A percentile compares a stretch with the other conserved stretches of the same genome.
Evolutionary conservation across 148 eudicot genomes (phyloP).

Genomic region (Arctostaphylos glauca): DNA sequence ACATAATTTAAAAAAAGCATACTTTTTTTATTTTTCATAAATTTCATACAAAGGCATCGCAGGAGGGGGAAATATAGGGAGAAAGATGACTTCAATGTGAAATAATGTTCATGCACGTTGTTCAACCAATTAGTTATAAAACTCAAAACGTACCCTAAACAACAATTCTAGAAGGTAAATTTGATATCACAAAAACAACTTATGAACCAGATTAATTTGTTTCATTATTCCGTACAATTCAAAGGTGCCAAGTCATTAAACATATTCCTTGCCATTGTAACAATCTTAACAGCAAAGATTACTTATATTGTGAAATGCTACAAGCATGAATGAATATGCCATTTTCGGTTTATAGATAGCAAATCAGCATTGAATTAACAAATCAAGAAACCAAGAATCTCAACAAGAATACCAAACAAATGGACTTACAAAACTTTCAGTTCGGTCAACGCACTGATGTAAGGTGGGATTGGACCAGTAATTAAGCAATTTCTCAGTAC

Average conservation of each 20-base stretch:
- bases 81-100: not conserved
- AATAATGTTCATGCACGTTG: not conserved
- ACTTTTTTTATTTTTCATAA: too few species aligned
- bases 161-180: not conserved
- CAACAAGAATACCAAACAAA: not conserved
- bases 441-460: constrained; percentile 33
- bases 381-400: not conserved
- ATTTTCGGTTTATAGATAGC: not conserved
- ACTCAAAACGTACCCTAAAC: not conserved
- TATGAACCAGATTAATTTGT: not conserved
- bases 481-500: constrained; percentile 73
- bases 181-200: not conserved
- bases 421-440: constrained; percentile 45
- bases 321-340: not conserved
- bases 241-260: not conserved
- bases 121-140: not conserved
- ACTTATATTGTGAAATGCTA: not conserved
- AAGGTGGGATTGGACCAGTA: constrained; percentile 48
- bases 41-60: not conserved
- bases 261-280: not conserved
- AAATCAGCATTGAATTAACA: not conserved
- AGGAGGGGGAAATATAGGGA: not conserved
- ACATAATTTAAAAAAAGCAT: too few species aligned
- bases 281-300: not conserved
- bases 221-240: not conserved